These are phyloP conservation scores for Knoxia roxburghii DNA, from an alignment of 257 asterid species.

Conservation along the genomic window DNA sequence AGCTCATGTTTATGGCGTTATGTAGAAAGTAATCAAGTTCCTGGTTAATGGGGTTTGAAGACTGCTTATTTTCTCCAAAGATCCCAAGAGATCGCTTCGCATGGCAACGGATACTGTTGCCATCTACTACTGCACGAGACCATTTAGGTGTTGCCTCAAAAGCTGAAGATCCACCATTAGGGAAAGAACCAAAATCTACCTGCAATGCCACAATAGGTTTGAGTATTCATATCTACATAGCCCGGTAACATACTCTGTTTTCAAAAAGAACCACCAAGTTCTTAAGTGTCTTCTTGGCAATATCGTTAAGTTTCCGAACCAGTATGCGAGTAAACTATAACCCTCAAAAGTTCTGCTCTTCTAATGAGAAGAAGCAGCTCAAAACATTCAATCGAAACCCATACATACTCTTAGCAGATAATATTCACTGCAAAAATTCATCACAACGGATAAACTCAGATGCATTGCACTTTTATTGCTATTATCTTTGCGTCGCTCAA, in stretches of 20 bases:
- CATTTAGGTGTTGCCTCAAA: constrained; percentile 32
- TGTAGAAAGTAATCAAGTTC: constrained; percentile 74
- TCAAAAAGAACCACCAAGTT: not conserved
- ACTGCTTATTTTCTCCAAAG: constrained; percentile 46
- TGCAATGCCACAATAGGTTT: constrained; percentile 16
- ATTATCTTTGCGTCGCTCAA: too few species aligned
- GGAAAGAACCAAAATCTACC: constrained; percentile 59
- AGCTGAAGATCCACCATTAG: constrained; percentile 40
- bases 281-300: not conserved
- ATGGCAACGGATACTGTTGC: constrained; percentile 44
- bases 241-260: not conserved
- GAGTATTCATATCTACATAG: not conserved
- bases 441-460: not conserved
- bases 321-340: not conserved
- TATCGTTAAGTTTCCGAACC: not conserved
- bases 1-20: constrained; percentile 62
- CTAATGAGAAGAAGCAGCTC: not conserved
- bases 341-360: not conserved
- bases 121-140: constrained; percentile 36
- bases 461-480: not conserved
- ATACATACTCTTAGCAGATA: not conserved
- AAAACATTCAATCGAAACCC: not conserved
- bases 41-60: constrained; percentile 49
- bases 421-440: not conserved
- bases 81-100: constrained; percentile 51